Percentiles rank a stretch among this genome's conserved stretches.
These are phyloP conservation scores for Perkinsus chesapeaki DNA, from an alignment of 169 alveolate species.

Conservation along the genomic window DNA sequence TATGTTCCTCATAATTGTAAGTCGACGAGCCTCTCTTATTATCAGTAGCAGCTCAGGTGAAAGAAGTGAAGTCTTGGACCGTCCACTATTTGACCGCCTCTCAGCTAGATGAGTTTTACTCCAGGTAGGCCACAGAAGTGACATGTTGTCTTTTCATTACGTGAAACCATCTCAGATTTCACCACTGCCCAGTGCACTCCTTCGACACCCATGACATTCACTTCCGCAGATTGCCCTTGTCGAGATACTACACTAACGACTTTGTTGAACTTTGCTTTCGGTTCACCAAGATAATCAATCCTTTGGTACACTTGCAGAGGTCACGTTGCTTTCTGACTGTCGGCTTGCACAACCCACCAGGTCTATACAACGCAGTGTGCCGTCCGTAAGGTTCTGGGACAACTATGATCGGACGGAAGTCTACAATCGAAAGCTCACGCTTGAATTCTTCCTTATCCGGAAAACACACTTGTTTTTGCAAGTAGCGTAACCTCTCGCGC, in stretches of 20 bases:
- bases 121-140: not conserved
- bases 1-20: slow-evolving; percentile 7
- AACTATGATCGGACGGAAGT: slow-evolving; percentile 8
- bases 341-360: not conserved
- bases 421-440: not conserved
- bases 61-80: slow-evolving; percentile 13
- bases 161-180: not conserved
- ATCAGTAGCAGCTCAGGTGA: not conserved
- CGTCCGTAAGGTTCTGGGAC: slow-evolving; percentile 5
- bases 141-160: not conserved
- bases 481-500: not conserved
- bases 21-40: not conserved
- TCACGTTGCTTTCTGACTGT: not conserved
- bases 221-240: not conserved
- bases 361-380: not conserved
- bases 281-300: not conserved
- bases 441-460: not conserved
- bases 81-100: slow-evolving; percentile 6
- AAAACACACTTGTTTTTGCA: not conserved
- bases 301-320: not conserved
- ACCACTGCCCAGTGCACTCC: slow-evolving; percentile 8
- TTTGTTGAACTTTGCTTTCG: slow-evolving; percentile 7
- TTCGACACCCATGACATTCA: not conserved
- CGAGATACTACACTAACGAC: not conserved
- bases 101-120: slow-evolving; percentile 1